These are phyloP conservation scores for Ceratobasidium sp. DNA, from an alignment of 1,284 basidiomycete genomes.

Conservation along the genomic window DNA sequence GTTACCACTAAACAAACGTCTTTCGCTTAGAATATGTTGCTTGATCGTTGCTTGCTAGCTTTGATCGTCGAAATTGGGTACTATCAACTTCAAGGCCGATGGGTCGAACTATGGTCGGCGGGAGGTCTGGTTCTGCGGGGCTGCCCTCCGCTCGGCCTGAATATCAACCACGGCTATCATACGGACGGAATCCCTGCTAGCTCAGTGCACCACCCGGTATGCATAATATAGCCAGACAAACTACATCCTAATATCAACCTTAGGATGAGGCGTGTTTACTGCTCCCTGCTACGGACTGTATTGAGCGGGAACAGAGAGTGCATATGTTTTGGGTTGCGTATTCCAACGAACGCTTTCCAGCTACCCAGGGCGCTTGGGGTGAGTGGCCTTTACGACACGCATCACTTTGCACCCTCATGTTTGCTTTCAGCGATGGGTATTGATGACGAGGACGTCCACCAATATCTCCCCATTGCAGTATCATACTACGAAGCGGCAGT, in stretches of 20 bases:
- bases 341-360: neutral
- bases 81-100: neutral
- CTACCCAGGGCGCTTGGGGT: neutral
- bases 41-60: neutral
- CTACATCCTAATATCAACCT: neutral
- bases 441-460: conserved; percentile 15
- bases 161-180: neutral
- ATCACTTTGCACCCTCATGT: neutral
- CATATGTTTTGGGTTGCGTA: conserved; percentile 5
- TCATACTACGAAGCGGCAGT: neutral
- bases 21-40: neutral
- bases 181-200: neutral
- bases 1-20: too few relatives aligned
- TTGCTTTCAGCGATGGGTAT: neutral
- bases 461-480: neutral
- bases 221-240: neutral
- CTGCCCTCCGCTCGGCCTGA: neutral
- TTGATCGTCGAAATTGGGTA: neutral
- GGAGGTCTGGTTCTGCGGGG: neutral
- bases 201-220: neutral
- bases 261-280: neutral
- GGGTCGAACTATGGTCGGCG: neutral
- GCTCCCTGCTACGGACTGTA: neutral
- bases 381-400: neutral
- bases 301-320: neutral